Conservation (phyloP, 2,329 filamentous ascomycete genomes). For the Sphaerulina musiva region DNA sequence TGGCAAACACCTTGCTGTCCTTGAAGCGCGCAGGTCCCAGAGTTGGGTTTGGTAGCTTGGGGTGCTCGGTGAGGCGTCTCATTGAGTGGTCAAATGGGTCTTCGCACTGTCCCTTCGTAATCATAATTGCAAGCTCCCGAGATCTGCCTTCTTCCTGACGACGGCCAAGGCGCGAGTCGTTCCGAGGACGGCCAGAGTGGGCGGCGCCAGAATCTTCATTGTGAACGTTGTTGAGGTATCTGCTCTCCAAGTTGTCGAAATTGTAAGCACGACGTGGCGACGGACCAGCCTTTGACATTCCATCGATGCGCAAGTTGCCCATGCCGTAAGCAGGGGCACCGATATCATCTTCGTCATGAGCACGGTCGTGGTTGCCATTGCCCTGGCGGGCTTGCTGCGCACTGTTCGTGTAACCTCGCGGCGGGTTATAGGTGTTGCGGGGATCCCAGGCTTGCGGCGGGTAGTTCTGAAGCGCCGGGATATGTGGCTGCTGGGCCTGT, state of each 20-base stretch:
- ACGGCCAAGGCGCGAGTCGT: neutral
- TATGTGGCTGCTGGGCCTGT: neutral
- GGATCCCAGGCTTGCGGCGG: neutral
- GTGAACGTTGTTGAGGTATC: neutral
- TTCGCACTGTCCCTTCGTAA: conserved; percentile 17
- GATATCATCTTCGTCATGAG: neutral
- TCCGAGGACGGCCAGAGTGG: neutral
- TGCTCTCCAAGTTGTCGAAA: neutral
- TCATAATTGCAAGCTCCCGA: conserved; percentile 6
- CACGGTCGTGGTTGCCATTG: neutral
- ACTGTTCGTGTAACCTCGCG: neutral
- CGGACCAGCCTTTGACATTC: neutral
- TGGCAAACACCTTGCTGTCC: conserved; percentile 20
- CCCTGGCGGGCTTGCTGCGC: neutral
- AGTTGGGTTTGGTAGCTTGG: conserved; percentile 9
- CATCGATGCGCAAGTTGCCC: conserved; percentile 3
- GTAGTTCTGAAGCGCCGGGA: neutral
- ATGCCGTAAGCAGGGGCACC: neutral
- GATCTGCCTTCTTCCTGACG: conserved; percentile 1
- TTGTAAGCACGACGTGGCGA: neutral
- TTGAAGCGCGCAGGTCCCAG: conserved; percentile 25
- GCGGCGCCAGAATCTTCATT: neutral
- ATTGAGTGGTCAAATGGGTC: conserved; percentile 18
- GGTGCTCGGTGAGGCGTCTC: conserved; percentile 11
- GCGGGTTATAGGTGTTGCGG: neutral